Conservation (phyloP, 805 yeast species). For the Ogataea corticis region DNA sequence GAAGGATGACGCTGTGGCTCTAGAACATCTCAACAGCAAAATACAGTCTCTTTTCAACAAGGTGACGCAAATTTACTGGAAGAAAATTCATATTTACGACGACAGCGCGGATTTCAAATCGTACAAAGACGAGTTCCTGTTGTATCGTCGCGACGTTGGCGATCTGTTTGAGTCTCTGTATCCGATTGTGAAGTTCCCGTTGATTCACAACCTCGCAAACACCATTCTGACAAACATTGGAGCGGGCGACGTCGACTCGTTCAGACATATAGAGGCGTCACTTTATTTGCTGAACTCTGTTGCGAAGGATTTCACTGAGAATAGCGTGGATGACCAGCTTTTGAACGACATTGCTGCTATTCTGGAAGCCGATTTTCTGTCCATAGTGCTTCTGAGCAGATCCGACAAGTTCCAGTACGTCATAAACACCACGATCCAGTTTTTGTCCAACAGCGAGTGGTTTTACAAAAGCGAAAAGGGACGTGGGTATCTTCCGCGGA, state of each 20-base stretch:
- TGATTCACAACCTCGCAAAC: constrained; percentile 46
- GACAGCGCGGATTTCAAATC: constrained; percentile 35
- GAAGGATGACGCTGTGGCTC: constrained; percentile 35
- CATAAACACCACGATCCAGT: constrained; percentile 52
- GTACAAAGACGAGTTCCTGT: constrained; percentile 55
- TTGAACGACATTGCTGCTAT: constrained; percentile 25
- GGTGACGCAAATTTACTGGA: constrained; percentile 66
- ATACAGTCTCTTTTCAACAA: constrained; percentile 44
- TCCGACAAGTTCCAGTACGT: constrained; percentile 29
- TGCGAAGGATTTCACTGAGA: constrained; percentile 49
- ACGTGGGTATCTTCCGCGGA: constrained; percentile 42
- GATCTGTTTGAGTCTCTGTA: constrained; percentile 76
- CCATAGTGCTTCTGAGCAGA: constrained; percentile 15
- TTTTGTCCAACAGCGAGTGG: constrained; percentile 59
- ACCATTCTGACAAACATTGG: constrained; percentile 34
- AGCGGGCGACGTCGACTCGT: constrained; percentile 12
- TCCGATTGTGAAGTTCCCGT: constrained; percentile 56
- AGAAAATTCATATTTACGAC: constrained; percentile 53
- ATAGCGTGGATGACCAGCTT: constrained; percentile 28
- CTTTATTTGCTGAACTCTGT: constrained; percentile 58
- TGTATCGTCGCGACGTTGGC: constrained; percentile 70
- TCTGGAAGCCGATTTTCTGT: constrained; percentile 34
- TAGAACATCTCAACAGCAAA: constrained; percentile 31
- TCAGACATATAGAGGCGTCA: constrained; percentile 58
- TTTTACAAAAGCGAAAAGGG: constrained; percentile 55